phyloP scores from a whole-genome alignment of 1,284 basidiomycete species.

The Heimioporus retisporus region DNA sequence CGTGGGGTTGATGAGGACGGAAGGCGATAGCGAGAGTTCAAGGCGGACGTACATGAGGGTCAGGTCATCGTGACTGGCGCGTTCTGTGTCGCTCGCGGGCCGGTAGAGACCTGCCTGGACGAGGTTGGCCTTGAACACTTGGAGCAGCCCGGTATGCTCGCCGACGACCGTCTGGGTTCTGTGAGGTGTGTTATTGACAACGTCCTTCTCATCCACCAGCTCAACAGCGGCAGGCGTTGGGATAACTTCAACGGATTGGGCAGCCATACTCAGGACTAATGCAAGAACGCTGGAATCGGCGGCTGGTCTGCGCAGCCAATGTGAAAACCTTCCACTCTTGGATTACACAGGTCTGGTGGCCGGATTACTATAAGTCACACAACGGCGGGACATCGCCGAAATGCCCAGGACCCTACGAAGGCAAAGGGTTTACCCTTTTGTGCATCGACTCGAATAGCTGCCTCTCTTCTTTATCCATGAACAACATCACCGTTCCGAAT shows the following conservation, averaged over 20 bases:
- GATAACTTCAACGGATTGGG: slow-evolving; percentile 6
- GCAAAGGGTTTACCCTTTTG: slow-evolving; percentile 31
- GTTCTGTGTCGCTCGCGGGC: slow-evolving; percentile 43
- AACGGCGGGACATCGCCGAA: too few species aligned
- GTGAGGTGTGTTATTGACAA: not conserved
- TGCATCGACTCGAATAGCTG: slow-evolving; percentile 51
- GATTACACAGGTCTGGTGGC: not conserved
- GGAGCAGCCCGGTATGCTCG: slow-evolving; percentile 37
- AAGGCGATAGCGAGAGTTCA: not conserved
- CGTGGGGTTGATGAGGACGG: not conserved
- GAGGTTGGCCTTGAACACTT: slow-evolving; percentile 59
- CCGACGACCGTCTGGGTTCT: slow-evolving; percentile 13
- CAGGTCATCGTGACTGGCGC: slow-evolving; percentile 70
- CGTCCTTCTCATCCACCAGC: not conserved
- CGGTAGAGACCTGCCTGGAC: slow-evolving; percentile 58
- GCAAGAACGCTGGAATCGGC: not conserved
- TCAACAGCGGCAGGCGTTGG: not conserved
- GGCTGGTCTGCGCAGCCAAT: too few species aligned
- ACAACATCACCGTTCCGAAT: slow-evolving; percentile 70
- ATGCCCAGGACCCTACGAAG: slow-evolving; percentile 11
- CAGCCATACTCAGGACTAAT: slow-evolving; percentile 18
- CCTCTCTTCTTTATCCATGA: slow-evolving; percentile 68
- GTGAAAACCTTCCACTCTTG: not conserved
- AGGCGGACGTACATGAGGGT: slow-evolving; percentile 67
- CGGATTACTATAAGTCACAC: too few species aligned